Percentiles rank a stretch among this genome's conserved stretches.
These are phyloP conservation scores for Nyctanthes arbortristis DNA, from an alignment of 257 asterid genomes.

Conservation along the genomic window DNA sequence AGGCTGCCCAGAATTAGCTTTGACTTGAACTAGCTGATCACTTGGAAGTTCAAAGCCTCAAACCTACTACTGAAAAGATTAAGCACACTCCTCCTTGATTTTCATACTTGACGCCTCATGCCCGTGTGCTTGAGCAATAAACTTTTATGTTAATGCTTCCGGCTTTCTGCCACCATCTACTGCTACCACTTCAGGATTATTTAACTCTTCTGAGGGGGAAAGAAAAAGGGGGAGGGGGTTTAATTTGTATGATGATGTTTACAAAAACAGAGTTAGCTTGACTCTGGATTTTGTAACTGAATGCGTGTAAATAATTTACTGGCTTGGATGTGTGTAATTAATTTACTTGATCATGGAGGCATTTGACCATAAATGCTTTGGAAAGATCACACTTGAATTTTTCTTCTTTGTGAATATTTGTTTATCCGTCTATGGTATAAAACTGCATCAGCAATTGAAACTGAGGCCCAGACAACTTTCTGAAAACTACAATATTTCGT, in stretches of 20 bases:
- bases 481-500: not conserved
- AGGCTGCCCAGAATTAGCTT: not conserved
- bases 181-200: not conserved
- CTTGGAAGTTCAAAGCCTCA: not conserved
- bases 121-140: not conserved
- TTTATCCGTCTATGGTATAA: not conserved
- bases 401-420: not conserved
- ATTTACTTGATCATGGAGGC: not conserved
- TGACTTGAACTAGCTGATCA: not conserved
- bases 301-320: constrained; percentile 10
- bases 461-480: not conserved
- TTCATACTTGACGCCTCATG: not conserved
- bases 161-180: not conserved
- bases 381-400: not conserved
- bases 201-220: not conserved
- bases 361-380: not conserved
- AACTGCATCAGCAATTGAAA: no score
- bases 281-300: not conserved
- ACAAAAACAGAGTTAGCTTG: not conserved
- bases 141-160: not conserved
- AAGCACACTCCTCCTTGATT: not conserved
- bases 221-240: no score
- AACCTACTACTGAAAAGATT: not conserved
- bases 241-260: not conserved
- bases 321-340: not conserved